A percentile compares a stretch with the other conserved stretches of the same genome.
phyloP scores from a whole-genome alignment of 345 rosid genomes.

The Moricandia moricandioides region DNA sequence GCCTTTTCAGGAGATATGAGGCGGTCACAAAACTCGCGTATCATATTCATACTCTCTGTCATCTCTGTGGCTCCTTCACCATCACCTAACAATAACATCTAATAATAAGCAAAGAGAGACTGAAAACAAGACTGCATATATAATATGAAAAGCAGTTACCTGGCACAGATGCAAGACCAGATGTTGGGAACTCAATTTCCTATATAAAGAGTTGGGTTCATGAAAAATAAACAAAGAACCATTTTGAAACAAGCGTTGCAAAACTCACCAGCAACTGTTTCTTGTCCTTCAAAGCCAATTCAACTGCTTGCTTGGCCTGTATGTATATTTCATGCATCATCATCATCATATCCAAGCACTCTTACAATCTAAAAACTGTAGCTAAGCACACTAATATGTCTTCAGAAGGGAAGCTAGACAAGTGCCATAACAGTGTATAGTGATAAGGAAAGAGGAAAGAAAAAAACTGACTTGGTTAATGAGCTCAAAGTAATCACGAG shows the following conservation, averaged over 20 bases:
- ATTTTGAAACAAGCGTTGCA: not conserved
- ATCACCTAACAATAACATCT: not conserved
- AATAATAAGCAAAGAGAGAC: not conserved
- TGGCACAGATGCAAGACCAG: conserved; percentile 90
- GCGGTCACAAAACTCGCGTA: conserved; percentile 78
- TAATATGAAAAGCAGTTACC: conserved; percentile 33
- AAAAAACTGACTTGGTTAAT: conserved; percentile 60
- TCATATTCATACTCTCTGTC: conserved; percentile 86
- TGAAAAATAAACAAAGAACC: not conserved
- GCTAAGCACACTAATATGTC: not conserved
- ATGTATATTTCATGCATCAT: not conserved
- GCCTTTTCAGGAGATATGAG: conserved; percentile 59
- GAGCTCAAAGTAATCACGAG: conserved; percentile 63
- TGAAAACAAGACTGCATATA: not conserved
- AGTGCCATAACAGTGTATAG: not conserved
- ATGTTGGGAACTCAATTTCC: conserved; percentile 96
- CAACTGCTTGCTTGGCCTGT: conserved; percentile 77
- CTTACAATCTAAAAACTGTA: not conserved
- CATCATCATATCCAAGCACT: not conserved
- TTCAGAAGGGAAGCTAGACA: not conserved
- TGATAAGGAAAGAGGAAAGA: not conserved
- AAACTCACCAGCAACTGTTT: conserved; percentile 63
- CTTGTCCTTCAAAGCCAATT: conserved; percentile 51
- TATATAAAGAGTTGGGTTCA: conserved; percentile 41
- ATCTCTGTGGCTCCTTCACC: conserved; percentile 87